Base-by-base conservation (phyloP, 2,329 filamentous ascomycete species). In the Arthrobotrys entomopaga region DNA sequence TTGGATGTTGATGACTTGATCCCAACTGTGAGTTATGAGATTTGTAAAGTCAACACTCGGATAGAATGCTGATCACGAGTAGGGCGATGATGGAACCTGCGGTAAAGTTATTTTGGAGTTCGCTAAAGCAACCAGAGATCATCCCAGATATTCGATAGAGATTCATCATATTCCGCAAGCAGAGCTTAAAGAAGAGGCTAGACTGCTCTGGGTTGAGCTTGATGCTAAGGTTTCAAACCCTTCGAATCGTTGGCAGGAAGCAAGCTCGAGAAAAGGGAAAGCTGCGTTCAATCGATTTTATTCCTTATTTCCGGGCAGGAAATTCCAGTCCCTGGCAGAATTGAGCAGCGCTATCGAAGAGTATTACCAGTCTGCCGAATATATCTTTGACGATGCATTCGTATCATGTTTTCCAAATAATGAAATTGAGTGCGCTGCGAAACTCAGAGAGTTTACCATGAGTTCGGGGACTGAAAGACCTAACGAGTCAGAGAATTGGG, bases 71-170 rank as follows among this genome's bases (percentile, higher is more conserved):
- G 49, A 57, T 2, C 6, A n/a, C 15, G 5, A 11, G 26, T 48
- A 71, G 66, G 22, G 20, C n/a, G 15, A 46, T 19, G 43, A 71
- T 11, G 52, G 59, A 1, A 38, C 5, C 16, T 65, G 59, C 16
- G 46, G 53, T 7, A 34, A 42, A 3, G 40, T 71, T 16, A 48
- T 53, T 15, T 8, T 65, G 26, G 59, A 71, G n/a, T 65, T 71
- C 29, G 38, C 53, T 13, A 71, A 49, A 52, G 15, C 52, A 22
- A 40, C 10, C 5, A 22, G 20, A 0, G 22, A 16, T 7, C 20
- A 16, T 1, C 34, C 46, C 0, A n/a, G 11, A 13, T 71, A 52
- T 42, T n/a, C 46, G 4, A 15, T 71, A 4, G 46, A 65, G 7
- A 42, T 59, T 16, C 15, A 65, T 8, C 65, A 59, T 46, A n/a